phyloP scores from a whole-genome alignment of 192 early-diverging fungal genomes.

The Obelidium mucronatum region DNA sequence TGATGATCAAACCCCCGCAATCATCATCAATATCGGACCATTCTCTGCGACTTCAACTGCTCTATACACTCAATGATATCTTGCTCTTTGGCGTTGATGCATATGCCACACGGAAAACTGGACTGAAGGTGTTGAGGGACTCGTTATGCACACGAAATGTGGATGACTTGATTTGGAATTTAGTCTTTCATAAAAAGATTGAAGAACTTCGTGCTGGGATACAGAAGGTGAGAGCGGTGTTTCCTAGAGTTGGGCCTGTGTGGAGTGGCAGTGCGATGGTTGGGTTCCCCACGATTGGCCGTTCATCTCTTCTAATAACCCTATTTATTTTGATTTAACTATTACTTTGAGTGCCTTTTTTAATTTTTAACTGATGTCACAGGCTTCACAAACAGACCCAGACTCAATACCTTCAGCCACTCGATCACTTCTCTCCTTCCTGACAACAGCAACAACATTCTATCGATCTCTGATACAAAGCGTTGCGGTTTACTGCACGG shows the following conservation, averaged over 20 bases:
- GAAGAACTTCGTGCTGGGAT: conserved; percentile 38
- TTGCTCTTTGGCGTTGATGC: background rate
- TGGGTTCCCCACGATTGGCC: too few relatives aligned
- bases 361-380: background rate
- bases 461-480: conserved; percentile 46
- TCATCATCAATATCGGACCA: too few relatives aligned
- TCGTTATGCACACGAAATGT: conserved; percentile 17
- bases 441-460: conserved; percentile 40
- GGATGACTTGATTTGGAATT: conserved; percentile 50
- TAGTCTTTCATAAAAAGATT: conserved; percentile 44
- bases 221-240: conserved; percentile 1
- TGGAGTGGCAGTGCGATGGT: too few relatives aligned
- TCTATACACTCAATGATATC: conserved; percentile 16
- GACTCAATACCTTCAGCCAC: conserved; percentile 14
- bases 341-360: background rate
- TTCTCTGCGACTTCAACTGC: conserved; percentile 20
- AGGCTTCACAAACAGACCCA: background rate
- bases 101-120: background rate
- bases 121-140: background rate
- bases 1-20: background rate
- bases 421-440: conserved; percentile 24
- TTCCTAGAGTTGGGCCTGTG: background rate
- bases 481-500: conserved; percentile 8
- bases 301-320: too few relatives aligned
- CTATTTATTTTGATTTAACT: too few relatives aligned